Conservation (phyloP, 257 asterid species). For the Salvia splendens region DNA sequence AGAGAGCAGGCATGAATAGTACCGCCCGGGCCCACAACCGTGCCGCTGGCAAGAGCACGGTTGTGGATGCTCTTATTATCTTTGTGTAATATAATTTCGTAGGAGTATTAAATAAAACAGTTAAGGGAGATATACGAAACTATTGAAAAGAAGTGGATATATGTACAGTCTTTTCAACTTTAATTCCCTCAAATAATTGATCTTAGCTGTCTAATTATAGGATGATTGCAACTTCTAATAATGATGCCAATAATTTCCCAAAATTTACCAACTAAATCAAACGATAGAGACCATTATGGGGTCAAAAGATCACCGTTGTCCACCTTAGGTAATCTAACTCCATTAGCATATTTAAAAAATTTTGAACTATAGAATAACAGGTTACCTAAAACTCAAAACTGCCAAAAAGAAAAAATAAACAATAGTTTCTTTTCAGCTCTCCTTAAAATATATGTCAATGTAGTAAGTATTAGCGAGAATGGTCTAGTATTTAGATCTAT, state of each 20-base stretch:
- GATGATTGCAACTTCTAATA: conserved; percentile 14
- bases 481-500: too few relatives aligned
- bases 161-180: conserved; percentile 8
- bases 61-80: too few relatives aligned
- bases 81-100: background rate
- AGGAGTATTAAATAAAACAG: background rate
- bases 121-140: background rate
- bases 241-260: conserved; percentile 7
- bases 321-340: conserved; percentile 27
- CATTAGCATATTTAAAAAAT: background rate
- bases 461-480: too few relatives aligned
- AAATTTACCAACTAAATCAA: conserved; percentile 15
- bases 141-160: conserved; percentile 1
- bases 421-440: background rate
- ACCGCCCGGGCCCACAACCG: too few relatives aligned
- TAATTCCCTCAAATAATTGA: background rate
- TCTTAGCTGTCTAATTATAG: conserved; percentile 16
- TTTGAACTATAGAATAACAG: background rate
- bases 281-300: background rate
- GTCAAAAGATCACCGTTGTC: background rate
- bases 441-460: too few relatives aligned
- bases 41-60: too few relatives aligned
- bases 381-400: background rate
- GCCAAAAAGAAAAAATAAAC: background rate
- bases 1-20: too few relatives aligned